phyloP scores from a whole-genome alignment of 345 rosid genomes.

The Mercurialis annua region DNA sequence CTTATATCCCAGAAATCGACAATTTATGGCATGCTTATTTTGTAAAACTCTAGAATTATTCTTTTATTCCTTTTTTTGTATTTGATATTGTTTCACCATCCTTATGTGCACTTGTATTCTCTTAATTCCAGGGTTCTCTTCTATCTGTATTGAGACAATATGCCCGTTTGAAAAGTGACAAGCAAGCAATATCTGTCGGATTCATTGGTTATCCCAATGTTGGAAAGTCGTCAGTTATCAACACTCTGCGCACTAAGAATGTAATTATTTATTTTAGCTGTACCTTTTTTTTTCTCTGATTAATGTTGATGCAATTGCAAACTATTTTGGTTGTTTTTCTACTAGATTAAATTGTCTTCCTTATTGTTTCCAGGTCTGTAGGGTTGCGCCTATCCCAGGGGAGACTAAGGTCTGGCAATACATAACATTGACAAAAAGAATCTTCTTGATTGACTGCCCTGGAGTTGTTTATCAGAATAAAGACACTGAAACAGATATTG shows the following conservation, averaged over 20 bases:
- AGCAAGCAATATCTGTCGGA: slow-evolving; percentile 95
- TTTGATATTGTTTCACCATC: neutral
- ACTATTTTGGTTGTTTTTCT: neutral
- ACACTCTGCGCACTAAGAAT: slow-evolving; percentile 88
- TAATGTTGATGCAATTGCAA: neutral
- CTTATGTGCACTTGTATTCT: neutral
- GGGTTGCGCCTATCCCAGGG: slow-evolving; percentile 98
- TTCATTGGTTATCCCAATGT: slow-evolving; percentile 97
- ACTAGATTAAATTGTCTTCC: slow-evolving; percentile 6
- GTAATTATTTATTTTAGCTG: slow-evolving; percentile 32
- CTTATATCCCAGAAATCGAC: neutral
- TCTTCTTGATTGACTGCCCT: slow-evolving; percentile 93
- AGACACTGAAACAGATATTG: slow-evolving; percentile 88
- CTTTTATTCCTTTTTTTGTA: neutral
- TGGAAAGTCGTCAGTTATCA: slow-evolving; percentile 95
- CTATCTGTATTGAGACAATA: slow-evolving; percentile 86
- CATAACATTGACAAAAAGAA: slow-evolving; percentile 87
- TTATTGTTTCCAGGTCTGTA: slow-evolving; percentile 61
- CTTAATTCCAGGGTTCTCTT: slow-evolving; percentile 70
- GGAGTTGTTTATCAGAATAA: slow-evolving; percentile 92
- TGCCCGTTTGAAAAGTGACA: slow-evolving; percentile 84
- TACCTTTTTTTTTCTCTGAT: neutral
- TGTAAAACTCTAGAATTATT: neutral
- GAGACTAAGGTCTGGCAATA: slow-evolving; percentile 99
- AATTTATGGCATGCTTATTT: neutral